Evolutionary conservation across 129 eudicot genomes (phyloP), one percentile per base, ranked within the genome.

Genomic region (Sambucus nigra): DNA sequence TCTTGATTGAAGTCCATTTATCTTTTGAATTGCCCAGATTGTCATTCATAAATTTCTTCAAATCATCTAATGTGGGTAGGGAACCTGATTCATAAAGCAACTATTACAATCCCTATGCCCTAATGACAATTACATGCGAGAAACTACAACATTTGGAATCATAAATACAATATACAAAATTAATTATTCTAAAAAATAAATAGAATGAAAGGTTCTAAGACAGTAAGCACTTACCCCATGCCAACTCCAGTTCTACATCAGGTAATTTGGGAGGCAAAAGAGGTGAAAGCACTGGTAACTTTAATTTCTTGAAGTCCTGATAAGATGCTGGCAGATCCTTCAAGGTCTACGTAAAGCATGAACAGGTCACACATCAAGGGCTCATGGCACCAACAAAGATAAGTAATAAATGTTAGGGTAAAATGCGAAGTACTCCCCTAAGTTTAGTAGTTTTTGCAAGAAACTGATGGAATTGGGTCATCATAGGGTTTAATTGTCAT

Each of bases 21-120:
- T 57, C 77, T 63, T 55, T 73, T 28, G 38, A 62, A 33, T 62
- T 70, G 25, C 49, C 57, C 24, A 55, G 55, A 42, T 55, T 59
- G 28, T 73, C 68, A 49, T 73, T 61, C 55, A 67, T 53, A 61
- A 69, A 76, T 50, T 47, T 64, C 61, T 65, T 76, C 73, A 89
- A 57, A 53, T 81, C 95, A 63, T 69, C 69, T 57, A 81, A 53
- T 24, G 87, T 73, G 47, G 95, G 95, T 6, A 84, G 47, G 44
- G 61, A 18, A 78, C 97, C 97, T 89, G 66, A 38, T 72, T 53
- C 74, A 63, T n/a, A n/a, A 45, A 56, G 59, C 31, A 24, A 18
- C n/a, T 11, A 51, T 65, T n/a, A n/a, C 9, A 49, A 54, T 65
- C 59, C 67, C 33, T 22, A 63, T 49, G 59, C 39, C 39, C 60